phyloP scores from a whole-genome alignment of 2,329 filamentous ascomycete species.

The Metarhizium anisopliae region DNA sequence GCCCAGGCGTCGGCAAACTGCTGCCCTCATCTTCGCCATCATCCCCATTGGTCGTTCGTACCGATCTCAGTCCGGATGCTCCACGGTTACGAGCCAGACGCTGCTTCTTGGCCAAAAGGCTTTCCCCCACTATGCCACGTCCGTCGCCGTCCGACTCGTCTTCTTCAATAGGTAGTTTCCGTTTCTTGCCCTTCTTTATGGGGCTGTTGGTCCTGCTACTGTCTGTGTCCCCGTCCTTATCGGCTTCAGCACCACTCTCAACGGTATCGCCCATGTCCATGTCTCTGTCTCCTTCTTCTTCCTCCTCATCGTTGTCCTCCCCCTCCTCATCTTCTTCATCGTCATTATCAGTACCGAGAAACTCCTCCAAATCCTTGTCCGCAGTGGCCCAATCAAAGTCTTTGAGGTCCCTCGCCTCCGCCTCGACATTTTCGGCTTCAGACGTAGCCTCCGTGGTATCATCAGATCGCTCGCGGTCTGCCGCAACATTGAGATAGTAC shows the following conservation, averaged over 20 bases:
- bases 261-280: background rate
- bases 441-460: constrained; percentile 23
- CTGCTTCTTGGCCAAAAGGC: constrained; percentile 41
- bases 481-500: constrained; percentile 67
- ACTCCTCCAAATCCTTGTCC: constrained; percentile 29
- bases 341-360: constrained; percentile 25
- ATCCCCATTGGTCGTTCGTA: constrained; percentile 30
- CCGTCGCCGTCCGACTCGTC: constrained; percentile 25
- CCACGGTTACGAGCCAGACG: constrained; percentile 35
- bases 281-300: constrained; percentile 7
- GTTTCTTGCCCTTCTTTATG: constrained; percentile 21
- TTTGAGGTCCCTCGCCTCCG: constrained; percentile 35
- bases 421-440: constrained; percentile 20
- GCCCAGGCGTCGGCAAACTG: constrained; percentile 31
- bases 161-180: constrained; percentile 20
- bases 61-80: constrained; percentile 36
- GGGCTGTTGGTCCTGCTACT: constrained; percentile 17
- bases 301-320: constrained; percentile 7
- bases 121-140: constrained; percentile 23
- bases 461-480: constrained; percentile 41
- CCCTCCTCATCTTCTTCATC: constrained; percentile 14
- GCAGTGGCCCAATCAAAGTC: constrained; percentile 46
- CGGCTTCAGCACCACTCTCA: constrained; percentile 14
- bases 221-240: constrained; percentile 22
- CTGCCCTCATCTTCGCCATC: constrained; percentile 23